These are phyloP conservation scores for Pseudocercospora eumusae DNA, from an alignment of 2,329 filamentous ascomycete genomes.

Conservation along the genomic window DNA sequence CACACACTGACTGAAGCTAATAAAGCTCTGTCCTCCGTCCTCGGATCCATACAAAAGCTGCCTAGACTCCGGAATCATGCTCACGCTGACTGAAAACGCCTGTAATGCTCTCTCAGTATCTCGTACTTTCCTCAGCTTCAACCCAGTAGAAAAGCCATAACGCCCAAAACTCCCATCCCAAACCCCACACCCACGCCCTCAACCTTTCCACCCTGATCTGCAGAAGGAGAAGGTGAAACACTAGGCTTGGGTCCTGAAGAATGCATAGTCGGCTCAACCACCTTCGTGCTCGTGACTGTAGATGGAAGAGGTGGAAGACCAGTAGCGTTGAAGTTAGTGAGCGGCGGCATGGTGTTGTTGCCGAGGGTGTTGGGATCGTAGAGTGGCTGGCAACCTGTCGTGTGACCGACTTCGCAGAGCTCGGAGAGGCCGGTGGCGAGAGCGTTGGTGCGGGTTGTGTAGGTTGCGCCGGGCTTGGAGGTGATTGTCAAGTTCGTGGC, in stretches of 20 bases:
- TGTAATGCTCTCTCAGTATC: background rate
- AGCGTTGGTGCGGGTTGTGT: slow-evolving; percentile 4
- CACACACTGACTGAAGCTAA: background rate
- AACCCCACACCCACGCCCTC: background rate
- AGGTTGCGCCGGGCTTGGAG: background rate
- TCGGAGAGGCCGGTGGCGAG: background rate
- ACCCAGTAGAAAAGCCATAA: background rate
- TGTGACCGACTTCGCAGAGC: slow-evolving; percentile 1
- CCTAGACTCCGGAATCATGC: background rate
- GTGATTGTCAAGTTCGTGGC: background rate
- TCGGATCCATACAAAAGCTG: background rate
- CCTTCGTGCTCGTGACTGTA: background rate
- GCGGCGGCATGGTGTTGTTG: background rate
- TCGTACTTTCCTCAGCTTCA: background rate
- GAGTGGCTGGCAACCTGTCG: background rate
- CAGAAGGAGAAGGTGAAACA: background rate
- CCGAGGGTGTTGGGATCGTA: background rate
- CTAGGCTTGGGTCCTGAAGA: background rate
- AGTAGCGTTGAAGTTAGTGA: background rate
- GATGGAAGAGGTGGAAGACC: background rate
- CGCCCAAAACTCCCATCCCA: background rate
- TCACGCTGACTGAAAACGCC: background rate
- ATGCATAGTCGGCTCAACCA: background rate
- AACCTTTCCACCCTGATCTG: background rate
- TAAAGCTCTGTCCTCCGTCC: background rate